Conservation (phyloP, 78 protist species). For the Mantamonas sphyraenae region DNA sequence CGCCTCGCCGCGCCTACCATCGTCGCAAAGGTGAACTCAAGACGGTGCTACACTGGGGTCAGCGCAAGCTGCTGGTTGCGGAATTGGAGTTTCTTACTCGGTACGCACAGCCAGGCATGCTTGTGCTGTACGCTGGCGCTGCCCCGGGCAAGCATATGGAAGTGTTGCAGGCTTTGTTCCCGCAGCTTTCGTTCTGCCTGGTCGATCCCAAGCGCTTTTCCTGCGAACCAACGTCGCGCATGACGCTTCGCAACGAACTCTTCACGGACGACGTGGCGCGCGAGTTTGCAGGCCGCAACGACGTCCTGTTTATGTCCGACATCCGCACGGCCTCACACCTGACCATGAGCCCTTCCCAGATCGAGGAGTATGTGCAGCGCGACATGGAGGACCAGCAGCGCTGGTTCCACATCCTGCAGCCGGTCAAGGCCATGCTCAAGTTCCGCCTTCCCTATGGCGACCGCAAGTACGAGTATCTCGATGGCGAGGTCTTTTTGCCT, state of each 20-base stretch:
- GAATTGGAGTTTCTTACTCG: constrained; percentile 33
- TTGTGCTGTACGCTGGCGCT: constrained; percentile 24
- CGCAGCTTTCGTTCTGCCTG: constrained; percentile 11
- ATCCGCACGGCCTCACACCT: constrained; percentile 7
- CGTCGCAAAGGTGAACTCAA: constrained; percentile 23
- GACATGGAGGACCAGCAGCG: constrained; percentile 30
- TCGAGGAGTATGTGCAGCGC: neutral
- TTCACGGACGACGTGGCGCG: constrained; percentile 28
- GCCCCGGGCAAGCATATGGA: constrained; percentile 40
- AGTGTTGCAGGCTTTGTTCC: constrained; percentile 21
- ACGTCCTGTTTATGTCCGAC: constrained; percentile 13
- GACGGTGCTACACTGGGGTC: constrained; percentile 44
- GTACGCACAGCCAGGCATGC: neutral
- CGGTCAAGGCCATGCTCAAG: constrained; percentile 29
- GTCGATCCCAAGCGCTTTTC: constrained; percentile 31
- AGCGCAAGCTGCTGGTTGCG: constrained; percentile 39
- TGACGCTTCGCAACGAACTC: constrained; percentile 4
- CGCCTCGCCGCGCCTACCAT: constrained; percentile 8
- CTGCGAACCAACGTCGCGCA: neutral
- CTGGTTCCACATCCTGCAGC: constrained; percentile 4
- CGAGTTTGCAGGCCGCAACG: neutral
- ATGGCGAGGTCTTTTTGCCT: constrained; percentile 36
- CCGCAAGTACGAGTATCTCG: constrained; percentile 31
- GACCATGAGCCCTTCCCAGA: neutral
- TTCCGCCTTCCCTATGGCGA: constrained; percentile 45